phyloP scores from a whole-genome alignment of 2,329 filamentous ascomycete genomes.

The Ramularia endophylla region DNA sequence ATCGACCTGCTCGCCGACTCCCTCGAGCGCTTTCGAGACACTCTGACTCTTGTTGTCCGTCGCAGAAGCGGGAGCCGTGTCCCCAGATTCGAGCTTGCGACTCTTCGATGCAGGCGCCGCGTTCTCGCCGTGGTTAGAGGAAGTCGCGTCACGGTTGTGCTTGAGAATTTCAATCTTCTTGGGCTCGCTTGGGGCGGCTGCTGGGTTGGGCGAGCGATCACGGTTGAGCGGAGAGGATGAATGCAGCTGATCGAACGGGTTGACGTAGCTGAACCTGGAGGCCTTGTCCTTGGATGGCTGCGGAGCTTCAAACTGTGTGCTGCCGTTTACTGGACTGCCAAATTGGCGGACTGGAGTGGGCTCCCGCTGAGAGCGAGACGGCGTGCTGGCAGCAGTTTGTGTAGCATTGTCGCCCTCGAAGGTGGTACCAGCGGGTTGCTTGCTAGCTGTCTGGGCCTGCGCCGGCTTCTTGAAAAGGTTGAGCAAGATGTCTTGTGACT shows the following conservation, averaged over 20 bases:
- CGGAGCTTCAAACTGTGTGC: conserved; percentile 35
- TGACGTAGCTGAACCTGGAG: conserved; percentile 62
- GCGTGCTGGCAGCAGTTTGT: conserved; percentile 40
- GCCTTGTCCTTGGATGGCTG: conserved; percentile 30
- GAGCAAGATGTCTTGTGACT: conserved; percentile 69
- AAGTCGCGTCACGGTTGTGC: conserved; percentile 37
- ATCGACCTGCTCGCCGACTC: conserved; percentile 55
- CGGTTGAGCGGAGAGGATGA: conserved; percentile 59
- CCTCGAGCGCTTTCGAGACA: conserved; percentile 63
- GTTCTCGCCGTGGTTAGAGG: conserved; percentile 22
- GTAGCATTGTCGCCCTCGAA: conserved; percentile 37
- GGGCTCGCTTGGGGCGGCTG: conserved; percentile 18
- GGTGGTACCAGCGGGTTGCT: conserved; percentile 10
- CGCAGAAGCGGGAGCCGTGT: conserved; percentile 9
- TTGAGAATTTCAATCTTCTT: conserved; percentile 43
- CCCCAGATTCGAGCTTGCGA: conserved; percentile 29
- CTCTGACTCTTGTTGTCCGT: conserved; percentile 46
- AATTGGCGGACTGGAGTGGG: conserved; percentile 26
- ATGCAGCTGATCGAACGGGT: conserved; percentile 65
- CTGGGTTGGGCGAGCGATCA: conserved; percentile 48
- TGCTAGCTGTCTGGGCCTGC: conserved; percentile 7
- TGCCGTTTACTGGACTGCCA: conserved; percentile 24
- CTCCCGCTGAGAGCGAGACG: conserved; percentile 32
- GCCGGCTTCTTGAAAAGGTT: conserved; percentile 69
- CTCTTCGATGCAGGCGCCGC: conserved; percentile 30